These are phyloP conservation scores for Tulasnella sp. DNA, from an alignment of 768 basidiomycete species.

Conservation along the genomic window DNA sequence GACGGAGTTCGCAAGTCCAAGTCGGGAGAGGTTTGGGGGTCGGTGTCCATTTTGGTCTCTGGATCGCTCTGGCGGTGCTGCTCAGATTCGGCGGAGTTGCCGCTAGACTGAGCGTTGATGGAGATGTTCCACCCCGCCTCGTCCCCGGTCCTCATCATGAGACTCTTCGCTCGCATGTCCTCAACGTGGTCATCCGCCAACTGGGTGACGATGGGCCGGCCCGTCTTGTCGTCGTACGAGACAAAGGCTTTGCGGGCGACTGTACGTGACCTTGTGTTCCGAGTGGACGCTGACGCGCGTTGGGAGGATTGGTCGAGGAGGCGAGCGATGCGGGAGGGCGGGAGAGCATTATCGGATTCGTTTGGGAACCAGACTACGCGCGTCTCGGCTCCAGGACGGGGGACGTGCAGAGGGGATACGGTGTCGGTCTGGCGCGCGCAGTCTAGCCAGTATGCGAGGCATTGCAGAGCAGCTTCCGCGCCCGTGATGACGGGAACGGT, in stretches of 20 bases:
- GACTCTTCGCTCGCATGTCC: not conserved
- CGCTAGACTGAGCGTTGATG: not conserved
- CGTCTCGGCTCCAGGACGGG: not conserved
- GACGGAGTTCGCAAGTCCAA: too few relatives aligned
- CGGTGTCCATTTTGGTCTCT: too few relatives aligned
- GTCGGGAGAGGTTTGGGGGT: too few relatives aligned
- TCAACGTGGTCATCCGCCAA: not conserved
- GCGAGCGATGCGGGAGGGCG: not conserved
- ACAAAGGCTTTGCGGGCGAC: not conserved
- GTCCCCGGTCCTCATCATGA: not conserved
- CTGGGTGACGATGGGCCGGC: not conserved
- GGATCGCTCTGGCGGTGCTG: too few relatives aligned
- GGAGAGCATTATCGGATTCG: not conserved
- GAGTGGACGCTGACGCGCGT: not conserved
- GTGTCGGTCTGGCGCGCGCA: not conserved
- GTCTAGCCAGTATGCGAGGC: not conserved
- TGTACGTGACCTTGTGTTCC: not conserved
- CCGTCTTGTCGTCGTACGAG: not conserved
- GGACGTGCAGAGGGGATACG: not conserved
- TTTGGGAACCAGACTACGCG: too few relatives aligned
- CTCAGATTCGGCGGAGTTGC: too few relatives aligned
- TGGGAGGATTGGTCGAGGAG: not conserved
- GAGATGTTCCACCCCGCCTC: not conserved
- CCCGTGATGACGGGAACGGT: not conserved
- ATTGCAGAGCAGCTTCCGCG: not conserved